Percentiles rank a stretch among this genome's conserved stretches.
Conservation (phyloP, 352 stramenopile species). For the Pilasporangium apinafurcum region DNA sequence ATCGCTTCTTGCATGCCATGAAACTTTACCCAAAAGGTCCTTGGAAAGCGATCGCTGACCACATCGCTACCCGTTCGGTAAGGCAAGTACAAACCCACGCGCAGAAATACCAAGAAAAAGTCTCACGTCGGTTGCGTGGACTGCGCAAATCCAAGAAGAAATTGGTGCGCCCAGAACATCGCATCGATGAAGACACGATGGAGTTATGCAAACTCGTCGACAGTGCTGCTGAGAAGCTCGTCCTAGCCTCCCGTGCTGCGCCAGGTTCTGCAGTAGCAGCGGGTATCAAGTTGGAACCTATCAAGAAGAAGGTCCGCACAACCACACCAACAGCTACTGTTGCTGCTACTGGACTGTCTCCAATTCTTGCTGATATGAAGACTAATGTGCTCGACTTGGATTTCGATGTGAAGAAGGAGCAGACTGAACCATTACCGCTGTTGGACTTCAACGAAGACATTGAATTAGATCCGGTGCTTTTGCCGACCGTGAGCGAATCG, state of each 20-base stretch:
- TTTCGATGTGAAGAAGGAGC: conserved; percentile 21
- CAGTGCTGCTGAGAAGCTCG: conserved; percentile 36
- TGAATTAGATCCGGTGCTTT: conserved; percentile 32
- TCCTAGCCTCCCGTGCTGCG: conserved; percentile 18
- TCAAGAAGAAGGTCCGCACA: background rate
- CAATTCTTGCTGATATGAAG: too few species aligned
- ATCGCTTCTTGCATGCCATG: conserved; percentile 64
- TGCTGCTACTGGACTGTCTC: background rate
- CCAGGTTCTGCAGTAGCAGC: too few species aligned
- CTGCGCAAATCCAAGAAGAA: conserved; percentile 73
- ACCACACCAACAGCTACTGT: background rate
- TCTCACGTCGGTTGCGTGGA: conserved; percentile 51
- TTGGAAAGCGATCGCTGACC: conserved; percentile 67
- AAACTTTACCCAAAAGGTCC: conserved; percentile 62
- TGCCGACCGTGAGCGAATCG: conserved; percentile 55
- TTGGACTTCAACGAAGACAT: conserved; percentile 40
- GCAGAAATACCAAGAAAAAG: conserved; percentile 79
- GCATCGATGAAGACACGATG: conserved; percentile 56
- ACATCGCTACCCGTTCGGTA: conserved; percentile 64
- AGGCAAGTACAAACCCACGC: conserved; percentile 69
- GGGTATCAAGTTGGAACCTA: conserved; percentile 3
- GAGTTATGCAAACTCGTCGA: conserved; percentile 51
- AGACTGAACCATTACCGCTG: conserved; percentile 31
- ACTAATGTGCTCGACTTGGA: conserved; percentile 7
- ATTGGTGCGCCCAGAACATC: conserved; percentile 44